Evolutionary conservation across 768 basidiomycete species (phyloP).

Genomic region (Tulasnella sp.): DNA sequence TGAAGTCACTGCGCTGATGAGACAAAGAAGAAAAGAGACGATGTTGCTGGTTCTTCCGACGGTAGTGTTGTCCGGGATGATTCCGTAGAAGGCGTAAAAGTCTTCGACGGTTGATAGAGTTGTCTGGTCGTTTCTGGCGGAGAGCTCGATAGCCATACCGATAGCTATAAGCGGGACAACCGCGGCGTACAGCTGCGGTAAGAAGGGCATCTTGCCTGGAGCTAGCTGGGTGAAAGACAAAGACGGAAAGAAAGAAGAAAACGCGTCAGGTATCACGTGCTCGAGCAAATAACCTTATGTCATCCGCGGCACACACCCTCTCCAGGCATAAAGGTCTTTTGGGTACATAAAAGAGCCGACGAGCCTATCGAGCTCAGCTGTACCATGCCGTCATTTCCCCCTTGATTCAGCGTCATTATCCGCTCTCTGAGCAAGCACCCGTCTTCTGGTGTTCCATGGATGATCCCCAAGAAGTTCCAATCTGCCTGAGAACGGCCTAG

Average conservation of each 20-base stretch:
- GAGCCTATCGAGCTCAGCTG: background rate
- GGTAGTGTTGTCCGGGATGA: background rate
- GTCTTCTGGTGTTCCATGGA: background rate
- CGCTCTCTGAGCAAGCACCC: background rate
- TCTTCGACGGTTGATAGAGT: background rate
- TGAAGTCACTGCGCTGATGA: background rate
- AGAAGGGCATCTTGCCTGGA: background rate
- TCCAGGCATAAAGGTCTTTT: background rate
- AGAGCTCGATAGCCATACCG: background rate
- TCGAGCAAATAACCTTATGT: background rate
- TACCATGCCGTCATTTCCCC: too few species aligned
- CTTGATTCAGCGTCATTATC: too few species aligned
- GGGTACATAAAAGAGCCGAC: too few species aligned
- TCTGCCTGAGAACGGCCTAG: background rate
- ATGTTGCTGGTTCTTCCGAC: conserved; percentile 10
- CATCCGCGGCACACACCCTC: background rate
- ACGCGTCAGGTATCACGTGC: background rate
- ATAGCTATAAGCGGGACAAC: background rate
- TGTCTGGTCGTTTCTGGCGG: background rate
- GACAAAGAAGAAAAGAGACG: background rate
- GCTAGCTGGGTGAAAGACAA: background rate
- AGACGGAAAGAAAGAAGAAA: background rate
- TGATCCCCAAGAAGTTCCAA: background rate
- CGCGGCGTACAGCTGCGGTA: background rate
- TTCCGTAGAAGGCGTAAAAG: background rate